Conservation (phyloP, 192 early-diverging fungal species). For the Coemansia sp. region DNA sequence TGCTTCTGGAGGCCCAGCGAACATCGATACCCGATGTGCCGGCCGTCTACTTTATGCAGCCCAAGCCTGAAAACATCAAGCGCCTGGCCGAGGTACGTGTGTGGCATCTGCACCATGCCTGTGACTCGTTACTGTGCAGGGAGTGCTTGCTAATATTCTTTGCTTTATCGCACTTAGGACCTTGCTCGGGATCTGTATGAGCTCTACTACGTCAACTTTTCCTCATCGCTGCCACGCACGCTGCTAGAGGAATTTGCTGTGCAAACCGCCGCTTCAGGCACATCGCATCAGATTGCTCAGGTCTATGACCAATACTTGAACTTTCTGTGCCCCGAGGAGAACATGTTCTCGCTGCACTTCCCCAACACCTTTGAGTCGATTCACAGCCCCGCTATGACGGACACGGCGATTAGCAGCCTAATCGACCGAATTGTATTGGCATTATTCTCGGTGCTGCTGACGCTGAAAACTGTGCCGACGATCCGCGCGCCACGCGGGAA, state of each 20-base stretch:
- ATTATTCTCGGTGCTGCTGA: constrained; percentile 89
- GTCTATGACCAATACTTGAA: constrained; percentile 97
- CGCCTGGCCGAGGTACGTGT: constrained; percentile 73
- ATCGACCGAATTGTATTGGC: constrained; percentile 76
- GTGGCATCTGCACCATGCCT: not conserved
- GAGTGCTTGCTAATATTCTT: constrained; percentile 23
- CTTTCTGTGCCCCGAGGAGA: constrained; percentile 86
- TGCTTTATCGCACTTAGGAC: constrained; percentile 52
- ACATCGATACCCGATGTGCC: constrained; percentile 94
- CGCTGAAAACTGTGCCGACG: constrained; percentile 84
- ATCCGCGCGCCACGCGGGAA: constrained; percentile 89
- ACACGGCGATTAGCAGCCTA: constrained; percentile 75
- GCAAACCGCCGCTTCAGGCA: constrained; percentile 70
- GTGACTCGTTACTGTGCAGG: not conserved
- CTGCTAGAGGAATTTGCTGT: constrained; percentile 93
- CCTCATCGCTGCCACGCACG: constrained; percentile 77
- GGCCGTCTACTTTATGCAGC: constrained; percentile 93
- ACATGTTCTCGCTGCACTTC: constrained; percentile 91
- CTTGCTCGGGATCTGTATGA: constrained; percentile 88
- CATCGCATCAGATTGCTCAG: constrained; percentile 80
- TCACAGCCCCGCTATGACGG: constrained; percentile 80
- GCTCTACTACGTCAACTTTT: constrained; percentile 95
- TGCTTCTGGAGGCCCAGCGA: constrained; percentile 82
- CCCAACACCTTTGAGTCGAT: constrained; percentile 74
- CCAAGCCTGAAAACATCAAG: constrained; percentile 81